phyloP scores from a whole-genome alignment of 2,329 filamentous ascomycete genomes.

The Dichotomopilus funicola region DNA sequence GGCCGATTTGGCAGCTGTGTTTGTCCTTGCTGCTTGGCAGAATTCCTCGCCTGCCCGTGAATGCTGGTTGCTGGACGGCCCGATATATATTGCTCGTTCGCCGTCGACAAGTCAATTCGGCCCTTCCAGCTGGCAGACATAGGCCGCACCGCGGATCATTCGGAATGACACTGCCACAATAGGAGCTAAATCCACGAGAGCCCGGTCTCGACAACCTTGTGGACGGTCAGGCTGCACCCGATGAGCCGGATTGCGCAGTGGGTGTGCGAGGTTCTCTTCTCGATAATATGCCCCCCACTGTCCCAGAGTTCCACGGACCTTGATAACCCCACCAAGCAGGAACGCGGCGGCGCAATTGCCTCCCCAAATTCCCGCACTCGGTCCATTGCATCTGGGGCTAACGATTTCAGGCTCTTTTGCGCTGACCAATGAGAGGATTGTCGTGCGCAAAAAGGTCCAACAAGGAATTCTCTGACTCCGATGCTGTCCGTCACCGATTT shows the following conservation, averaged over 20 bases:
- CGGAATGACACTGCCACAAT: constrained; percentile 7
- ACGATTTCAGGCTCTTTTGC: constrained; percentile 19
- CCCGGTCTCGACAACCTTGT: background rate
- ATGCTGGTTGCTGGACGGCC: background rate
- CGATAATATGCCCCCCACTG: constrained; percentile 14
- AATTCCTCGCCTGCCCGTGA: background rate
- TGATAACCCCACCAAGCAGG: constrained; percentile 10
- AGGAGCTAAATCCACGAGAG: background rate
- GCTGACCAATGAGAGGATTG: constrained; percentile 14
- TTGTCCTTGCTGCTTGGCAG: background rate
- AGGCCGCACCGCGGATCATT: constrained; percentile 16
- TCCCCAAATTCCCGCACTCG: constrained; percentile 21
- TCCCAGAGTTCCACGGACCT: constrained; percentile 2
- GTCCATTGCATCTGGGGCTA: constrained; percentile 9
- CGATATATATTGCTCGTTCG: background rate
- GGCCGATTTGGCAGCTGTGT: background rate
- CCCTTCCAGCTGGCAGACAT: constrained; percentile 4
- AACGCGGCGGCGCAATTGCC: constrained; percentile 8
- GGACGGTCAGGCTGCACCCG: too few species aligned
- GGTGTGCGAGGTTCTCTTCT: background rate
- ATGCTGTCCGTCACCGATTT: constrained; percentile 13
- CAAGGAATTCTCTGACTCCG: constrained; percentile 13
- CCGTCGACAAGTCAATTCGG: background rate
- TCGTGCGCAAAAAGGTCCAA: background rate
- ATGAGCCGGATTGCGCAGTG: too few species aligned